Conservation (phyloP, 108 stramenopile genomes). For the Seminavis robusta region DNA sequence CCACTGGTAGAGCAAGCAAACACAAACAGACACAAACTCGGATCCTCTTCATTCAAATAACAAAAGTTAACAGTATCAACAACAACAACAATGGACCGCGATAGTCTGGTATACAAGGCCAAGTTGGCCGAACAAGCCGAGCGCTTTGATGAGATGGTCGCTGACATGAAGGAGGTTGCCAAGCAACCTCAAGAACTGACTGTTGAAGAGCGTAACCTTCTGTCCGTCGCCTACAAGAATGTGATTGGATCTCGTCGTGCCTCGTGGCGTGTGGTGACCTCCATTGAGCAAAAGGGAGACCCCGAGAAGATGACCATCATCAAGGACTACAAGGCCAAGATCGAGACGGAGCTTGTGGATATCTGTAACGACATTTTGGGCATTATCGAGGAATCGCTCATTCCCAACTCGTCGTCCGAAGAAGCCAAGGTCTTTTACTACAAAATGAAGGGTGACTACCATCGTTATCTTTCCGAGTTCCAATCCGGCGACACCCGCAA, state of each 20-base stretch:
- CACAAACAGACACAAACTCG: no score
- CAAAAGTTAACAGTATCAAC: no score
- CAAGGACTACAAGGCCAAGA: constrained; percentile 97
- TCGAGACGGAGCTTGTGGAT: constrained; percentile 91
- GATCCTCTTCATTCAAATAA: no score
- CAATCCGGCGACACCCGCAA: constrained; percentile 85
- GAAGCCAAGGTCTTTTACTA: constrained; percentile 99
- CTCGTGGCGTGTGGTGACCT: constrained; percentile 99
- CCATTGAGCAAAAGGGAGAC: constrained; percentile 99
- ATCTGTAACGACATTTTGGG: constrained; percentile 98
- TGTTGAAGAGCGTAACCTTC: constrained; percentile 99
- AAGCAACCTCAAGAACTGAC: constrained; percentile 96
- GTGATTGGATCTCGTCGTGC: constrained; percentile 99
- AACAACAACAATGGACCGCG: constrained; percentile 78
- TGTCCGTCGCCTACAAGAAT: constrained; percentile 98
- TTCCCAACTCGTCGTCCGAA: constrained; percentile 96
- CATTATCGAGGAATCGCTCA: constrained; percentile 96
- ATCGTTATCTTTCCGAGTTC: constrained; percentile 98
- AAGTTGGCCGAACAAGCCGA: constrained; percentile 99
- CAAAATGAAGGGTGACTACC: constrained; percentile 99
- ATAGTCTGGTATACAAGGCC: constrained; percentile 95
- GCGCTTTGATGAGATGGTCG: constrained; percentile 95
- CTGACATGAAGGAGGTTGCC: constrained; percentile 98
- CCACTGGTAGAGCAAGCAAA: no score
- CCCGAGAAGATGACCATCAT: constrained; percentile 93